phyloP scores from a whole-genome alignment of 2,329 filamentous ascomycete genomes.

The Metarhizium rileyi region DNA sequence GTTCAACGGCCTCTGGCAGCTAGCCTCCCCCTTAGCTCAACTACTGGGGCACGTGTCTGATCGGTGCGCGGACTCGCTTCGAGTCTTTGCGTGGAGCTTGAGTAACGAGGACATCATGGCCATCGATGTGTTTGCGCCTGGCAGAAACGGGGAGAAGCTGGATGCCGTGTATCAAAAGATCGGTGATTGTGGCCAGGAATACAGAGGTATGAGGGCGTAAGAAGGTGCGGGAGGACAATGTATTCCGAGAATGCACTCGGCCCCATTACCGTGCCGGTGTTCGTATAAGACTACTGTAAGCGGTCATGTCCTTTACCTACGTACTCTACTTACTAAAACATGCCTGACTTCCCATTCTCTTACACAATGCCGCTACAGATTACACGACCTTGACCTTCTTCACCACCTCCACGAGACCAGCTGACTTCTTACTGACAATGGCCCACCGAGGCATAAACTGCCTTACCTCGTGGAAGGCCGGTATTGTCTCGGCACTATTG shows the following conservation, averaged over 20 bases:
- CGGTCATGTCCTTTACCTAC: neutral
- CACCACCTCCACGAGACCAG: constrained; percentile 74
- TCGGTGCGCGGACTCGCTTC: constrained; percentile 14
- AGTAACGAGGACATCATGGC: constrained; percentile 9
- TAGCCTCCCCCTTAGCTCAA: constrained; percentile 18
- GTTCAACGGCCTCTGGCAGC: constrained; percentile 23
- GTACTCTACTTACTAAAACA: too few species aligned
- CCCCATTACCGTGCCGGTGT: neutral
- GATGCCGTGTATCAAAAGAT: constrained; percentile 22
- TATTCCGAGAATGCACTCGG: neutral
- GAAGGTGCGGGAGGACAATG: neutral
- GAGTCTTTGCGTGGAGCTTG: constrained; percentile 13
- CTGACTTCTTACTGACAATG: constrained; percentile 61
- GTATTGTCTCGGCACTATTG: constrained; percentile 62
- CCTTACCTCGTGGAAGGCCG: constrained; percentile 71
- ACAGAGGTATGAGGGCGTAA: constrained; percentile 7
- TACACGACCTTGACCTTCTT: constrained; percentile 50
- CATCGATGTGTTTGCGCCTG: constrained; percentile 16
- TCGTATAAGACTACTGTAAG: neutral
- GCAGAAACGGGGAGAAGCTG: constrained; percentile 8
- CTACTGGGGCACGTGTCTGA: constrained; percentile 31
- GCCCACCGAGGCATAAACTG: constrained; percentile 74
- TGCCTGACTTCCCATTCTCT: neutral
- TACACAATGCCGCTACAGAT: constrained; percentile 16
- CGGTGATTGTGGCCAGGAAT: constrained; percentile 18